These are phyloP conservation scores for Termitomyces sp. DNA, from an alignment of 768 basidiomycete species.

Conservation along the genomic window DNA sequence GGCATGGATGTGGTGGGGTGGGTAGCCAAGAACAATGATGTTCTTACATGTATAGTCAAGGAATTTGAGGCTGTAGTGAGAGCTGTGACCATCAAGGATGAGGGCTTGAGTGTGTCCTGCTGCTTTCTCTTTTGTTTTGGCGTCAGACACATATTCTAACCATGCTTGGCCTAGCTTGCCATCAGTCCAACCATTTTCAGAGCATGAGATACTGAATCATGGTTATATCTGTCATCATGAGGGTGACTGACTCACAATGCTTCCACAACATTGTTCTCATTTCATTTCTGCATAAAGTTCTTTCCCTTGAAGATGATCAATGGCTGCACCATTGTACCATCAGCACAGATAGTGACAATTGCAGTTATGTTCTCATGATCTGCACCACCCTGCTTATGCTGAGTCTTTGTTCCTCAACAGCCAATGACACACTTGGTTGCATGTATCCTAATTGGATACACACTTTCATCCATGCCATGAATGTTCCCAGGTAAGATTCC, in stretches of 20 bases:
- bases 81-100: no score
- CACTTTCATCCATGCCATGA: constrained; percentile 36
- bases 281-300: constrained; percentile 25
- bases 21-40: constrained; percentile 34
- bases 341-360: constrained; percentile 32
- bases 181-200: constrained; percentile 28
- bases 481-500: constrained; percentile 12
- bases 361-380: constrained; percentile 29
- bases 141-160: constrained; percentile 27
- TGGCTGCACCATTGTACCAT: constrained; percentile 26
- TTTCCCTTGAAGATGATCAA: constrained; percentile 34
- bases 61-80: no score
- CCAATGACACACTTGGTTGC: neutral
- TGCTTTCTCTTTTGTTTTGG: constrained; percentile 29
- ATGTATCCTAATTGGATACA: constrained; percentile 17
- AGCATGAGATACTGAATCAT: constrained; percentile 17
- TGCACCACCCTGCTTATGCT: constrained; percentile 16
- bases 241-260: constrained; percentile 23
- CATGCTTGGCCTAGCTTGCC: constrained; percentile 17
- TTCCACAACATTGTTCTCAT: constrained; percentile 27
- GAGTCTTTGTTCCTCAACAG: neutral
- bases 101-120: neutral
- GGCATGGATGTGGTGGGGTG: constrained; percentile 33
- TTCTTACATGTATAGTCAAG: constrained; percentile 24
- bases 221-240: neutral